Evolutionary conservation across 2,329 filamentous ascomycete genomes (phyloP).

Genomic region (Fonsecaea erecta): DNA sequence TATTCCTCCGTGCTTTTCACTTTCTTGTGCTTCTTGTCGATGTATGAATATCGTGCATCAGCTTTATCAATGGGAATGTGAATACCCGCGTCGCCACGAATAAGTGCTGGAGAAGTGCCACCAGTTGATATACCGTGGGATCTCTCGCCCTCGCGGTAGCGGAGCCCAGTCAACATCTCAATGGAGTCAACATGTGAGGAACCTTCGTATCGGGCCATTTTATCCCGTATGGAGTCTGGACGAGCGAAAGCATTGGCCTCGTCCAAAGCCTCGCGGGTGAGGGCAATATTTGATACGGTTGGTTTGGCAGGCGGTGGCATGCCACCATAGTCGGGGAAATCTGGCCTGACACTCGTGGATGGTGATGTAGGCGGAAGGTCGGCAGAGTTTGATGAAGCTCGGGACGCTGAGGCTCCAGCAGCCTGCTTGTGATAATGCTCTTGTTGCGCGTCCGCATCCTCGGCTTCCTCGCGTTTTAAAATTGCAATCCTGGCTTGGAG

Average conservation of each 20-base stretch:
- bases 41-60: conserved; percentile 58
- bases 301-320: conserved; percentile 72
- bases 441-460: conserved; percentile 70
- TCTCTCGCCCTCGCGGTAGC: conserved; percentile 86
- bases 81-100: conserved; percentile 85
- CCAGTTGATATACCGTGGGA: conserved; percentile 87
- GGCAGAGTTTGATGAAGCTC: conserved; percentile 31
- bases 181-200: conserved; percentile 81
- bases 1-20: conserved; percentile 83
- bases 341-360: conserved; percentile 27
- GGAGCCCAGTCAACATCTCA: conserved; percentile 87
- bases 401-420: conserved; percentile 27
- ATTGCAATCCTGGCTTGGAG: conserved; percentile 82
- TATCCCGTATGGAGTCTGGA: conserved; percentile 79
- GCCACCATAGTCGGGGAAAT: conserved; percentile 44
- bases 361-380: conserved; percentile 30
- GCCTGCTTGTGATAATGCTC: conserved; percentile 41
- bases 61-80: conserved; percentile 76
- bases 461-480: conserved; percentile 81
- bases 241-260: conserved; percentile 68
- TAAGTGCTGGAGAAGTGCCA: conserved; percentile 76
- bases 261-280: conserved; percentile 81
- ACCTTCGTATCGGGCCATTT: conserved; percentile 81
- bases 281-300: conserved; percentile 64
- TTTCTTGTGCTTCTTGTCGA: conserved; percentile 78